These are phyloP conservation scores for Pseudomonodictys pantanalensis DNA, from an alignment of 495 filamentous ascomycete genomes.

Conservation along the genomic window DNA sequence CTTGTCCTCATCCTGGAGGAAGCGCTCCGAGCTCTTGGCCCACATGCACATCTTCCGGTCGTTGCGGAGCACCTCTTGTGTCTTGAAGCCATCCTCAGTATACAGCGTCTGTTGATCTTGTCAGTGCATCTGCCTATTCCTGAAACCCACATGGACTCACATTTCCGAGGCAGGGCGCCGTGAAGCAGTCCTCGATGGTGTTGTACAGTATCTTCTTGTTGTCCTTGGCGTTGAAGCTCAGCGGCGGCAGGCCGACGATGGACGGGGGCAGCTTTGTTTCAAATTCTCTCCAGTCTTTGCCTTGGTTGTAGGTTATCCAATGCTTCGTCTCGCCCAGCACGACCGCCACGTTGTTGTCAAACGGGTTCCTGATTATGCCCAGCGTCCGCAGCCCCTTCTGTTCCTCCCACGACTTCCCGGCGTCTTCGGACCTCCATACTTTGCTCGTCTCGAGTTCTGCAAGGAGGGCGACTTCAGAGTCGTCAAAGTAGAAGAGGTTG, in stretches of 20 bases:
- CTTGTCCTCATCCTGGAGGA: constrained; percentile 59
- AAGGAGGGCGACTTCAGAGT: constrained; percentile 72
- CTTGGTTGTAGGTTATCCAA: constrained; percentile 77
- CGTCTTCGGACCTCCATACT: constrained; percentile 71
- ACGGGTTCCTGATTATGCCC: constrained; percentile 68
- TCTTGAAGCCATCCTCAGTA: constrained; percentile 77
- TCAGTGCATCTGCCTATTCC: constrained; percentile 1
- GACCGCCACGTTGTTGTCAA: constrained; percentile 74
- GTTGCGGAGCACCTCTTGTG: constrained; percentile 58
- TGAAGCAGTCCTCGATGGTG: constrained; percentile 58
- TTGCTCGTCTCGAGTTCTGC: constrained; percentile 54
- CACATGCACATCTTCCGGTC: constrained; percentile 73
- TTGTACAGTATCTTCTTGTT: constrained; percentile 79
- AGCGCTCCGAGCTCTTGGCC: constrained; percentile 71
- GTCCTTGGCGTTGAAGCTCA: constrained; percentile 79
- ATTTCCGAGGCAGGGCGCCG: constrained; percentile 43
- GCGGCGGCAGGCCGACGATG: constrained; percentile 44
- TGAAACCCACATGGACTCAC: constrained; percentile 20
- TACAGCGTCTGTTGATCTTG: constrained; percentile 57
- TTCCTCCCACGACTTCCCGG: constrained; percentile 68
- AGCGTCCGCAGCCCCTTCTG: constrained; percentile 60
- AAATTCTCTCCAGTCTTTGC: constrained; percentile 75
- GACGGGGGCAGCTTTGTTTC: constrained; percentile 52
- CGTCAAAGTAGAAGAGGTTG: constrained; percentile 81
- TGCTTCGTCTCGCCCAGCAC: constrained; percentile 67